Evolutionary conservation across 1,284 basidiomycete species (phyloP), one percentile per base, ranked within the genome.

Genomic region (Microbotryum silenes-acaulis): DNA sequence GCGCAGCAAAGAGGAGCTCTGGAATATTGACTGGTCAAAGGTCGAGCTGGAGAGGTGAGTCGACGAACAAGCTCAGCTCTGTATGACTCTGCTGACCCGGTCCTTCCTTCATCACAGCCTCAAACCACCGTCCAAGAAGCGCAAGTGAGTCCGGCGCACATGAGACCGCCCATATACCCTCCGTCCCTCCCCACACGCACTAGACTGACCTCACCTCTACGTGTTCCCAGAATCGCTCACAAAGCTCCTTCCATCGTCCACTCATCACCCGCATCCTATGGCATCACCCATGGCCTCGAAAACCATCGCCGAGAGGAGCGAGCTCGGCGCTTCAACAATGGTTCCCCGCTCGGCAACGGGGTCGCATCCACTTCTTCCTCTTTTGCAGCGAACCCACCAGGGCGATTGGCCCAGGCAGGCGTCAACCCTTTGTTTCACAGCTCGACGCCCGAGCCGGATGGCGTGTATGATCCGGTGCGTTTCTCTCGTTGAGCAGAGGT

Each of bases 21-120:
- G 89, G 85, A 88, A 87, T 37, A 91, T 86, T 59, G 89, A 94
- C 75, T 94, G 91, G 91, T 77, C 80, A 31, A 84, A 81, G 49
- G 81, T 89, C 48, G 86, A 90, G 76, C 79, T 94, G 64, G 81
- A 88, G 80, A 87, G 85, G 87, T 88, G 73, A 71, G 73, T 69
- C 63, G 37, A 37, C 6, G 20, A 42, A 4, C 66, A 48, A 57
- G 57, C 59, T 51, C 14, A 25, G 42, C 48, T 56, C 21, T 33
- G 23, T 57, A 29, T 27, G 23, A 10, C 47, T 44, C 27, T 60
- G 64, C 51, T 59, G 59, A 33, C 61, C 54, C 66, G 57, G 54
- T 60, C 59, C 59, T 54, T 59, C 57, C 49, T 57, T 42, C 37
- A 6, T 10, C 67, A 54, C 74, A 89, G 87, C 74, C 75, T 89